Evolutionary conservation across 805 yeast genomes (phyloP), one percentile per base, ranked within the genome.

Genomic region (Metschnikowia rubicola): DNA sequence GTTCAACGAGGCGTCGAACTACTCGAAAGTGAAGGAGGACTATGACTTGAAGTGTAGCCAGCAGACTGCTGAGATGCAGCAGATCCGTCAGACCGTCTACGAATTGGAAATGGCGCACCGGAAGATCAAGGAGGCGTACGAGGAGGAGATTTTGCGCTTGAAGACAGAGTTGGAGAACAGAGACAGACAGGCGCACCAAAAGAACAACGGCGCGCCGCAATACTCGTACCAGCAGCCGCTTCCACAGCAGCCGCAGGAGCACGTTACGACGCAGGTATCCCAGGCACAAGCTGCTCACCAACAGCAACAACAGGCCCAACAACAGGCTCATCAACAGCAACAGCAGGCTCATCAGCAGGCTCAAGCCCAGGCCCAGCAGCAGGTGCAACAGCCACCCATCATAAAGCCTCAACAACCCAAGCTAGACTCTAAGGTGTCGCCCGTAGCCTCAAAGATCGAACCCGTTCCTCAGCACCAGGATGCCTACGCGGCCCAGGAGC

Each of bases 51-150:
- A 91, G 65, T 84, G 89, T 64, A 84, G 80, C 63, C 97, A 91
- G 70, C 97, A 92, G 68, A 84, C 89, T 47, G 86, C 84, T 44
- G 99, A 94, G 67, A 83, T 92, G 80, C 91, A 90, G 63, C 96
- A 88, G 65, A 90, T 92, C 48, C 81, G 97, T 61, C 95, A 90
- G 62, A 88, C 96, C 10, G 96, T 92, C 29, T 90, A 84, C 63
- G 98, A 94, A 64, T 78, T 92, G 60, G 97, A 92, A 67, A 80
- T 85, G 78, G 92, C 96, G 35, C 98, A 92, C 72, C 79, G 96
- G 58, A 88, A 88, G 64, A 87, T 94, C 79, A 91, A 92, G 70
- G 97, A 92, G 62, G 90, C 91, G 39, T 94, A 92, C 68, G 97
- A 92, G 67, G 96, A 88, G 60, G 98, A 92, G 69, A 86, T 94